Evolutionary conservation across 257 asterid genomes (phyloP).

Genomic region (Coffea canephora): DNA sequence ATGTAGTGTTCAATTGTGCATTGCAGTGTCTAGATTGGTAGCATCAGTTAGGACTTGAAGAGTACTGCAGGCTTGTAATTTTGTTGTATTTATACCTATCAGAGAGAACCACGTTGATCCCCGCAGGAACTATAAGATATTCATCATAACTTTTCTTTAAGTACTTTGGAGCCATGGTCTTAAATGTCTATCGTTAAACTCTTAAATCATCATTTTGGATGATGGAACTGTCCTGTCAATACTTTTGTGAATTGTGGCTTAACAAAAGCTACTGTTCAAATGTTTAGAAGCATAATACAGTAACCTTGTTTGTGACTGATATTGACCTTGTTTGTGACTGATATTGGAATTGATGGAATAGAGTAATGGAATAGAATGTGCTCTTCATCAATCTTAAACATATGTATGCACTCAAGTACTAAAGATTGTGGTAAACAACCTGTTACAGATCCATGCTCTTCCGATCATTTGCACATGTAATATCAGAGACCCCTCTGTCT

Average conservation of each 20-base stretch:
- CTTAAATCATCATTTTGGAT: background rate
- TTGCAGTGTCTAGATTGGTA: background rate
- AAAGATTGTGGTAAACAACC: constrained; percentile 11
- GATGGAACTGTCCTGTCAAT: background rate
- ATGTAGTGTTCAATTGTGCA: background rate
- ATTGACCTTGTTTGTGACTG: background rate
- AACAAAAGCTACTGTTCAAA: background rate
- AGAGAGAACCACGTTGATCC: background rate
- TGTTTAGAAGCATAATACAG: background rate
- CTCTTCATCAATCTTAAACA: background rate
- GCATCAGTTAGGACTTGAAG: background rate
- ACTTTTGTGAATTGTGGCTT: background rate
- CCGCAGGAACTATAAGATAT: background rate
- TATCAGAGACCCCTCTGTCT: constrained; percentile 65
- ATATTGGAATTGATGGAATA: background rate
- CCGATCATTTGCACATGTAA: constrained; percentile 70
- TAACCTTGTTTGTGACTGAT: no score
- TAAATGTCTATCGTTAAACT: background rate
- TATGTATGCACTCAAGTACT: background rate
- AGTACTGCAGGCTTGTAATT: background rate
- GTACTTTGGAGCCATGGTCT: background rate
- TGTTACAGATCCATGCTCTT: constrained; percentile 68
- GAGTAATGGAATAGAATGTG: background rate
- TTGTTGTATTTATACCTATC: background rate
- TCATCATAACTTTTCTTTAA: background rate